Conservation (phyloP, 1,284 basidiomycete species). For the Paramarasmius palmivorus region DNA sequence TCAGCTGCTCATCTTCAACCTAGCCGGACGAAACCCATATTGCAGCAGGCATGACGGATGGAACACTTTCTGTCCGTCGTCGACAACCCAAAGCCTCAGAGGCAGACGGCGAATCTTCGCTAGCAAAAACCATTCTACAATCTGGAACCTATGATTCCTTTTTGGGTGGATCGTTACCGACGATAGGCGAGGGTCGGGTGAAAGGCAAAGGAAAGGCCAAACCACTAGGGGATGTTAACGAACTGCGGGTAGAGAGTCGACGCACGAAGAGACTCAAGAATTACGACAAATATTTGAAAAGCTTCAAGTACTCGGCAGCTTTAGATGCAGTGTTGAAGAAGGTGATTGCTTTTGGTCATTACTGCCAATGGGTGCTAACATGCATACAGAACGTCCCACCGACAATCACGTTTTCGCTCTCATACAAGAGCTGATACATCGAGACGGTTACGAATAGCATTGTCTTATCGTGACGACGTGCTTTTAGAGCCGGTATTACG, state of each 20-base stretch:
- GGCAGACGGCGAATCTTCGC: constrained; percentile 40
- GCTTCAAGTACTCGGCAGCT: constrained; percentile 94
- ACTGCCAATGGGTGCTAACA: constrained; percentile 2
- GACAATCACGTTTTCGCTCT: constrained; percentile 87
- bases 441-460: constrained; percentile 87
- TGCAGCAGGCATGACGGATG: constrained; percentile 95
- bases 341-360: constrained; percentile 40
- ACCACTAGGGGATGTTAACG: constrained; percentile 58
- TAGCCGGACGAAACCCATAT: constrained; percentile 97
- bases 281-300: constrained; percentile 90
- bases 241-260: constrained; percentile 76
- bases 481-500: constrained; percentile 89
- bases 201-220: constrained; percentile 54
- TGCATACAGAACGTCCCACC: constrained; percentile 72
- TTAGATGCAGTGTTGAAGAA: constrained; percentile 87
- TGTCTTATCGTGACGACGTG: constrained; percentile 92
- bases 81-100: constrained; percentile 78
- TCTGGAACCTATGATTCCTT: constrained; percentile 76
- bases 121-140: constrained; percentile 47
- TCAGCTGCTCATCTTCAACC: background rate
- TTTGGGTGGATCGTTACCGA: constrained; percentile 55
- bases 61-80: constrained; percentile 87
- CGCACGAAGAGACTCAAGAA: constrained; percentile 77
- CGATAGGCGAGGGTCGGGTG: constrained; percentile 57
- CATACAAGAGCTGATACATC: constrained; percentile 91